A percentile compares a stretch with the other conserved stretches of the same genome.
Evolutionary conservation across 192 early-diverging fungal species (phyloP).

Genomic region (Allomyces macrogynus): DNA sequence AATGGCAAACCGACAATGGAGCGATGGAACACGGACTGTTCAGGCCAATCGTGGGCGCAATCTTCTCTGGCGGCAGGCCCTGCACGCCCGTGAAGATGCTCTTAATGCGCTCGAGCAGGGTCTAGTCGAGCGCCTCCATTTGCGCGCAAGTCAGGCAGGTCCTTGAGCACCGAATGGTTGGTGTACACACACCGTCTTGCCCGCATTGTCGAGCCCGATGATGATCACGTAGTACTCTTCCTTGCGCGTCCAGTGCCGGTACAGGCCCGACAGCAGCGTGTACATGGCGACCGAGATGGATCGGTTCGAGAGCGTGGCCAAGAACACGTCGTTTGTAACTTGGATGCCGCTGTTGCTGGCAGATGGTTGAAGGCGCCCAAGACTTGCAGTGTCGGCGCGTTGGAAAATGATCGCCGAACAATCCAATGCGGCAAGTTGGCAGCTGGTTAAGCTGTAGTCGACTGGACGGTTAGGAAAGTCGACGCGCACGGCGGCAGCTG

Average conservation of each 20-base stretch:
- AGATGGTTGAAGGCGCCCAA: no score
- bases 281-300: constrained; percentile 38
- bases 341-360: no score
- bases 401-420: no score
- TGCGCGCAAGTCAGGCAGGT: no score
- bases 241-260: constrained; percentile 65
- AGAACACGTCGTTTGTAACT: no score
- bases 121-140: constrained; percentile 20
- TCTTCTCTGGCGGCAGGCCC: constrained; percentile 65
- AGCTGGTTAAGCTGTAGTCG: no score
- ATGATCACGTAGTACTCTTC: constrained; percentile 94
- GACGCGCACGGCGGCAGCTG: no score
- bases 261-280: constrained; percentile 76
- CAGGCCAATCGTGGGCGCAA: constrained; percentile 81
- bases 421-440: no score
- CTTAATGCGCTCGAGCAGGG: constrained; percentile 83
- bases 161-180: no score
- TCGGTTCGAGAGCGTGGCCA: no score
- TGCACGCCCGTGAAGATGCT: constrained; percentile 44
- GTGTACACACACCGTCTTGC: constrained; percentile 80
- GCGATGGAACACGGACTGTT: constrained; percentile 40
- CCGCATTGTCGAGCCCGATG: constrained; percentile 85
- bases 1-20: neutral
- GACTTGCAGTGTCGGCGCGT: no score
- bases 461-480: no score